Base-by-base conservation (phyloP, 768 basidiomycete genomes). In the Trametes cinnabarina region DNA sequence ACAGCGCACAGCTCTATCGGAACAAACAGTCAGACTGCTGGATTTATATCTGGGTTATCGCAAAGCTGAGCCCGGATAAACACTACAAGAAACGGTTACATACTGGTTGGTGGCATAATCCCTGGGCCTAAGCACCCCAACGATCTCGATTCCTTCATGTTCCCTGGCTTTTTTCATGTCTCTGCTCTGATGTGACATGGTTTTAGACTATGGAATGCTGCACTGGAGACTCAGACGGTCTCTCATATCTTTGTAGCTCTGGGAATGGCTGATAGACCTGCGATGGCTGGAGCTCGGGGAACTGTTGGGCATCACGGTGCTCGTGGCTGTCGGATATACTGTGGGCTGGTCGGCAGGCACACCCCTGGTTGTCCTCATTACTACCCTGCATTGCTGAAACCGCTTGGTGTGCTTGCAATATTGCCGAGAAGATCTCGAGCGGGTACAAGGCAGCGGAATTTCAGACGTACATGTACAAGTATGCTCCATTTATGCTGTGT, bases 221-320 rank as follows among this genome's bases (percentile, higher is more conserved):
- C 12, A 12, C 23, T 22, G 3, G 49, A 32, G 20, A 3, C 42
- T 46, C 19, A 5, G 4, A 5, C 22, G 3, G 17, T 35, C 30
- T 43, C 22, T 10, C 26, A 6, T 17, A 22, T 25, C 55, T 57
- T 15, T 51, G 10, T 40, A 15, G 39, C 39, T 19, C n/a, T 14
- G 15, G 12, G 15, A 15, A 14, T 37, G 23, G 55, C 62, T 4
- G 51, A 66, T 42, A 34, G 41, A 3, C 55, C 56, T 4, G 61
- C 62, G 3, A 58, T 64, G 55, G 22, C 58, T 0, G 53, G 58
- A 12, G 42, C 76, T 10, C 69, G 69, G 59, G 76, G 76, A 0
- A 59, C 69, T 34, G 69, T 75, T 14, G 71, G 75, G 0, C 74
- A 77, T 43, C 60, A 69, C 10, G 73, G 74, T 0, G 79, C 52